These are phyloP conservation scores for Amanita exitialis DNA, from an alignment of 768 basidiomycete species.

Conservation along the genomic window DNA sequence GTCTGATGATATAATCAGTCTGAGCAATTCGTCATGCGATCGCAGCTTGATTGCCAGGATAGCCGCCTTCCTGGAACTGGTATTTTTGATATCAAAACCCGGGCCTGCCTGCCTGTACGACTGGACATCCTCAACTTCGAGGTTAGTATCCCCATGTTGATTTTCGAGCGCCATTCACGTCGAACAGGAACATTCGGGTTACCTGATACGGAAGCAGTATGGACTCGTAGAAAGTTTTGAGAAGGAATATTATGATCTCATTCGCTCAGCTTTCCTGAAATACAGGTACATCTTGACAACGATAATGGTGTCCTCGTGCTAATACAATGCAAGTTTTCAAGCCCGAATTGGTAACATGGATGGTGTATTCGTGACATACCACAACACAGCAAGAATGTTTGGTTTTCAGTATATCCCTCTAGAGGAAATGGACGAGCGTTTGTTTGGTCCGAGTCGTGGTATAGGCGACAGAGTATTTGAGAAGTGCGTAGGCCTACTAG, in stretches of 20 bases:
- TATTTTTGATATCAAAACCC: conserved; percentile 94
- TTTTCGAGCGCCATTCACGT: background rate
- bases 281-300: conserved; percentile 46
- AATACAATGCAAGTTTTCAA: conserved; percentile 58
- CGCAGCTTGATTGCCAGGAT: conserved; percentile 88
- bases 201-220: conserved; percentile 52
- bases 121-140: conserved; percentile 78
- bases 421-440: conserved; percentile 74
- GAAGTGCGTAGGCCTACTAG: conserved; percentile 63
- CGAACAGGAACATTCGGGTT: conserved; percentile 66
- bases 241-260: conserved; percentile 89
- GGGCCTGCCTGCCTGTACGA: conserved; percentile 77
- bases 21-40: conserved; percentile 76
- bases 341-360: conserved; percentile 97
- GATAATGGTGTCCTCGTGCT: background rate
- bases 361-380: conserved; percentile 81
- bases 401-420: conserved; percentile 92
- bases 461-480: conserved; percentile 70
- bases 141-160: conserved; percentile 22
- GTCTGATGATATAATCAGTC: conserved; percentile 24
- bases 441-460: conserved; percentile 51
- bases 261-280: conserved; percentile 90
- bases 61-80: conserved; percentile 76
- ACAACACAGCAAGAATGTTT: conserved; percentile 79
- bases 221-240: conserved; percentile 79